Evolutionary conservation across 805 yeast species (phyloP), one percentile per base, ranked within the genome.

Genomic region (Lachancea mirantina): DNA sequence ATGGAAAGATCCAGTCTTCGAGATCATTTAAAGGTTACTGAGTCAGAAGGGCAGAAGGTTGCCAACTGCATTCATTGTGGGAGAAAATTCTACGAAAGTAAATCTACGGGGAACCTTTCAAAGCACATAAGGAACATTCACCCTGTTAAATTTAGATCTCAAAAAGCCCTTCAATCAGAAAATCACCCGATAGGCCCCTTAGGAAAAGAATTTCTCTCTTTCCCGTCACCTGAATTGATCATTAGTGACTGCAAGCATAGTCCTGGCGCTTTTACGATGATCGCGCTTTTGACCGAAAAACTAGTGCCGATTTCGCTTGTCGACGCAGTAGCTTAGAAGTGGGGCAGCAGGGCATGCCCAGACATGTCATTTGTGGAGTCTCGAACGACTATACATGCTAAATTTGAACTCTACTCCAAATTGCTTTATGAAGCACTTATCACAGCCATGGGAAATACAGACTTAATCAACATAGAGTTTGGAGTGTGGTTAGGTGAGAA

Each of bases 401-500:
- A 30, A 30, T 13, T 23, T 8, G 16, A 22, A 22, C 9, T 16
- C n/a, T 23, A 30, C 15, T 22, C 28, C 10, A 3, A 11, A 15
- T 30, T 21, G 26, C 23, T 23, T 23, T 22, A 23, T n/a, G 22
- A 30, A 11, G 28, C 22, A 16, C 28, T 30, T 5, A 23, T 23
- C 5, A 17, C 26, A 13, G 23, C 21, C 16, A 15, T 30, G 28
- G 23, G 23, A 14, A 23, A 30, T 19, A 23, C 28, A 6, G 28
- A 22, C 17, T 23, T 23, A 26, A 17, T 23, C 7, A 23, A 30
- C 22, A 3, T 30, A 17, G 23, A 23, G 17, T 22, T 23, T 3
- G 34, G 16, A 23, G 11, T 23, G 13, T 30, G 34, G 28, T 30
- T 28, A 16, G 28, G 22, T 30, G 28, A 17, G 8, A 30, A 30